Base-by-base conservation (phyloP, 2,329 filamentous ascomycete species). In the Beauveria brongniartii region DNA sequence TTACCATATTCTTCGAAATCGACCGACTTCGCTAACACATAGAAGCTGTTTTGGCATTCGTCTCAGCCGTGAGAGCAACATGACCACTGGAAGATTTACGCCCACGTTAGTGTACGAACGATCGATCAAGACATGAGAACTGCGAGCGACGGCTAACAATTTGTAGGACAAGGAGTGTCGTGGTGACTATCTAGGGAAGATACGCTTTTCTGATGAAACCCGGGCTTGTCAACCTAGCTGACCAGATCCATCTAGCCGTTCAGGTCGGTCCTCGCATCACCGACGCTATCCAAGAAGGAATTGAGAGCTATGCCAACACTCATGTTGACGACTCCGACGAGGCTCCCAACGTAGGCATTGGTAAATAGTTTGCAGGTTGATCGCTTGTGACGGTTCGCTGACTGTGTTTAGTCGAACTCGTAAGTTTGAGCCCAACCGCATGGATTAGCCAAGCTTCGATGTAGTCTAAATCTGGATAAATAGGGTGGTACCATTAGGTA, bases 311-410 rank as follows among this genome's bases (percentile, higher is more conserved):
- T 26, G 4, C 24, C 24, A 26, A 26, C 24, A 26, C 24, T 26
- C 24, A 5, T 26, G 24, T 26, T 26, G 24, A 26, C 24, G 24
- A 26, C 24, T 26, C 24, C 24, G 5, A 26, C 5, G 24, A 26
- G 5, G 24, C 5, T 26, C 22, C 24, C 24, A 4, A 6, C 24
- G 24, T 26, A 26, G 24, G 24, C 4, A 5, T 1, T 26, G 89
- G 90, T 73, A 87, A 85, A 80, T 69, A 66, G 1, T 9, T 24
- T 40, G 20, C 14, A 16, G 54, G 40, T 16, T 18, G 26, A 28
- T 46, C 14, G 26, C 2, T 28, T 40, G 3, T 18, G n/a, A n/a
- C 9, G 12, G 5, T 20, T 1, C 53, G 48, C 68, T 70, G 60
- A 70, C 64, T 30, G 64, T 40, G 55, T 46, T 43, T 65, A 73